Base-by-base conservation (phyloP, 116 monocot genomes). In the Thalassia testudinum region DNA sequence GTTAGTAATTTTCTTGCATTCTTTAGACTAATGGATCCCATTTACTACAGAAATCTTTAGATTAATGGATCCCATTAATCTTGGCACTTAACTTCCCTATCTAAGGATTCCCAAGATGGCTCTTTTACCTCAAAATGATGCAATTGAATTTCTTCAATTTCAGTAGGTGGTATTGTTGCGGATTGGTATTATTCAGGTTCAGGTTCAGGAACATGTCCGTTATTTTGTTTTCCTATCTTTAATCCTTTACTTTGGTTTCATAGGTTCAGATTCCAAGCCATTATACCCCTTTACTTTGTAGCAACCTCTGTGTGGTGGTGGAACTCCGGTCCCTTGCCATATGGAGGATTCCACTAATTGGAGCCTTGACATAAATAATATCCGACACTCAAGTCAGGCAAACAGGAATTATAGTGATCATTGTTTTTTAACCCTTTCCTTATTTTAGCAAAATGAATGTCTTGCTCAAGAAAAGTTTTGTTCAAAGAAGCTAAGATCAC, bases 241-340 rank as follows among this genome's bases (percentile, higher is more conserved):
- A n/a, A n/a, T n/a, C n/a, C n/a, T n/a, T 58, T 16, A 13, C 1
- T 26, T 47, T 45, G 44, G 16, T 22, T 17, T 52, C 34, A 59
- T 72, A 97, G 97, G 85, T 97, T 66, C 69, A 89, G 51, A 89
- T 97, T 49, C 97, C 97, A 43, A 85, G 50, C 97, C 97, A 42
- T 89, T 89, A 57, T 97, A 97, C 97, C 97, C 12, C 89, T 97
- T 61, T 97, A 97, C 77, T 97, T 89, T 21, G 89, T 89, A 63
- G 61, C 97, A 62, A 97, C 89, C 64, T 61, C 76, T 17, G 66
- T 97, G 51, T 82, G n/a, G 21, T 73, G 97, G 97, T 56, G 97
- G 97, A 52, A 72, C 89, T 34, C 85, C 89, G 62, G 85, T 97
- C 30, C 89, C 97, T 27, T 97, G 89, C 56, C 85, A 76, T 69